Evolutionary conservation across 106 monocot genomes (phyloP).

Genomic region (Agapanthus africanus): DNA sequence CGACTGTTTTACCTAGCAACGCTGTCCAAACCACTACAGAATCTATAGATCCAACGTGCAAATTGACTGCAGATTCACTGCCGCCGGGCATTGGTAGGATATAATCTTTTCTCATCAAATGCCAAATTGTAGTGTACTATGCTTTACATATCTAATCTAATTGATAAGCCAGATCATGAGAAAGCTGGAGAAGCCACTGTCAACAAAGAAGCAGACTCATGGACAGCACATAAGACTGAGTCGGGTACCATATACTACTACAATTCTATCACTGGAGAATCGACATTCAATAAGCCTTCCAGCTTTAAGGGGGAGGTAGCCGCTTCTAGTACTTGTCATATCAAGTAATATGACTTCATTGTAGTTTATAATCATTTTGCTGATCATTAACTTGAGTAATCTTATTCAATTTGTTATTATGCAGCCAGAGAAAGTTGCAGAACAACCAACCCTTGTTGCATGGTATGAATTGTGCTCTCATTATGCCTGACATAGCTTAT

Average conservation of each 20-base stretch:
- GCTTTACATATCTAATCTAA: background rate
- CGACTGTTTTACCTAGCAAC: conserved; percentile 10
- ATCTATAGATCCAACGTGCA: conserved; percentile 15
- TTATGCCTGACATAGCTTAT: background rate
- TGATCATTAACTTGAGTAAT: conserved; percentile 12
- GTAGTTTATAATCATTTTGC: background rate
- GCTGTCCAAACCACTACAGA: conserved; percentile 8
- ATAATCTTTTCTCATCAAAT: background rate
- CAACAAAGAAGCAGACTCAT: conserved; percentile 34
- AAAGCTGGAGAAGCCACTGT: conserved; percentile 18
- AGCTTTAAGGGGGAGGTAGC: conserved; percentile 81
- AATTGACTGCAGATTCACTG: conserved; percentile 21
- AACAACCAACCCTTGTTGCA: conserved; percentile 56
- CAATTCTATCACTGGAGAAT: conserved; percentile 75
- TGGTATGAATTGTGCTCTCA: conserved; percentile 46
- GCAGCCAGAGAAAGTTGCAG: conserved; percentile 52
- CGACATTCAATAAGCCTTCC: conserved; percentile 83
- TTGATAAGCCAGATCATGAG: conserved; percentile 23
- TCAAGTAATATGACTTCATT: conserved; percentile 37
- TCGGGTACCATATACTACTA: conserved; percentile 85
- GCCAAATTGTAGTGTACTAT: background rate
- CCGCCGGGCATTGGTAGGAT: conserved; percentile 25
- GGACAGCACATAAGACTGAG: conserved; percentile 85
- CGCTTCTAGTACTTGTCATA: conserved; percentile 23
- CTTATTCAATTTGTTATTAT: conserved; percentile 22